Conservation (phyloP, 2,329 filamentous ascomycete species). For the Xylariaceae sp. region DNA sequence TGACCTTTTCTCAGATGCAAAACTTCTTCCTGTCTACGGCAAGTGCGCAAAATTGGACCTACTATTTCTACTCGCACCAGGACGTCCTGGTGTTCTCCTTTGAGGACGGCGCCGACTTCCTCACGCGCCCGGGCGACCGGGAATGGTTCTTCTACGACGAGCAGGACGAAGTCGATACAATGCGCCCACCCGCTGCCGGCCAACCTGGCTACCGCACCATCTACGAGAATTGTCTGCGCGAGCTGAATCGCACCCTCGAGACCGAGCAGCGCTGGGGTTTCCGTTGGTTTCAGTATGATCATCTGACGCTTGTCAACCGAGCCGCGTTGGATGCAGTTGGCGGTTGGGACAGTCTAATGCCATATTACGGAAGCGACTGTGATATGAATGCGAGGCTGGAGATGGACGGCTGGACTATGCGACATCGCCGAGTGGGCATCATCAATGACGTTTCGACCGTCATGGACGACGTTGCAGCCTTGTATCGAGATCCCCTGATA, state of each 20-base stretch:
- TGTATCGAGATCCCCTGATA: constrained; percentile 28
- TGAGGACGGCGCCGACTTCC: constrained; percentile 25
- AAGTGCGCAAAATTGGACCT: constrained; percentile 34
- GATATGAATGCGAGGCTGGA: constrained; percentile 35
- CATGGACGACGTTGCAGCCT: constrained; percentile 29
- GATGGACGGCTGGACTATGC: constrained; percentile 30
- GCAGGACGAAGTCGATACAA: constrained; percentile 20
- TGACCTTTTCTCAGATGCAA: constrained; percentile 46
- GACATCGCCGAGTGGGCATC: constrained; percentile 25
- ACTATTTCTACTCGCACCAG: constrained; percentile 48
- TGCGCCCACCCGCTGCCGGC: constrained; percentile 18
- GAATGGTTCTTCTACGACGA: constrained; percentile 25
- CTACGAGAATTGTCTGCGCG: constrained; percentile 23
- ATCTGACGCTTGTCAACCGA: constrained; percentile 40
- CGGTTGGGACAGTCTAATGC: constrained; percentile 43
- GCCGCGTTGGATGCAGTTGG: constrained; percentile 35
- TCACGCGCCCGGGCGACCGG: constrained; percentile 18
- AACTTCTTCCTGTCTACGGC: constrained; percentile 43
- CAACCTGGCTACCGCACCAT: constrained; percentile 23
- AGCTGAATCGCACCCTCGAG: constrained; percentile 27
- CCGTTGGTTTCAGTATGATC: constrained; percentile 33
- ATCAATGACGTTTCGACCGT: constrained; percentile 32
- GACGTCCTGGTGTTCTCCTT: constrained; percentile 37
- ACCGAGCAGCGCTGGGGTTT: constrained; percentile 37
- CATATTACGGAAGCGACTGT: constrained; percentile 43